Conservation (phyloP, 441 rosid species). For the Aleurites moluccanus region DNA sequence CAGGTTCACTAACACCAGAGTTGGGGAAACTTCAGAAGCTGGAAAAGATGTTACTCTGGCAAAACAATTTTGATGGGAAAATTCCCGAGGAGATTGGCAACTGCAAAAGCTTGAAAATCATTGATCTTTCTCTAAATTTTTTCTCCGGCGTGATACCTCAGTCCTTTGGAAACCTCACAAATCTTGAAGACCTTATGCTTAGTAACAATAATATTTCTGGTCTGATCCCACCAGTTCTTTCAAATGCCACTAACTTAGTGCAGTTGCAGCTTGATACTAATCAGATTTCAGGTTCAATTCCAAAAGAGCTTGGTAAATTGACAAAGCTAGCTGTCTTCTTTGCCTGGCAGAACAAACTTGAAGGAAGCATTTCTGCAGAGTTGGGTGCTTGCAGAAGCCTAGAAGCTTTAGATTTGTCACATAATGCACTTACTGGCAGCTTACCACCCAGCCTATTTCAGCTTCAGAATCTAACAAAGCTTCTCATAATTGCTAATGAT, state of each 20-base stretch:
- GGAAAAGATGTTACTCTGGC: conserved; percentile 77
- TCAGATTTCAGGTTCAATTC: conserved; percentile 82
- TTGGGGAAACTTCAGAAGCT: conserved; percentile 71
- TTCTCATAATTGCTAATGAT: conserved; percentile 74
- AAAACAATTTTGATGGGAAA: conserved; percentile 66
- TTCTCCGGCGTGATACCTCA: conserved; percentile 72
- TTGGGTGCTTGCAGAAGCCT: conserved; percentile 64
- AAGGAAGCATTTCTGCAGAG: conserved; percentile 80
- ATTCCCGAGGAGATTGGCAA: conserved; percentile 87
- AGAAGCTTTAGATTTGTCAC: conserved; percentile 90
- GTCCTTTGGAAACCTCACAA: conserved; percentile 58
- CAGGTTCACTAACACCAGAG: conserved; percentile 72
- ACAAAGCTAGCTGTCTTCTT: conserved; percentile 66
- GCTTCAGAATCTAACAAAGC: conserved; percentile 79
- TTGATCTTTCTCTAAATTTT: conserved; percentile 76
- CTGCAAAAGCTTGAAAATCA: conserved; percentile 58
- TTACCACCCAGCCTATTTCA: conserved; percentile 78
- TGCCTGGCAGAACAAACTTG: conserved; percentile 96
- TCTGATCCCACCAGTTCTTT: conserved; percentile 61
- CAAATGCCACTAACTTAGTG: conserved; percentile 63
- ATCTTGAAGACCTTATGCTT: conserved; percentile 85
- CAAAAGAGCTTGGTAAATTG: conserved; percentile 67
- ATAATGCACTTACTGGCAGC: conserved; percentile 73
- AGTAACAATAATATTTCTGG: conserved; percentile 87
- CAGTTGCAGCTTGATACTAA: conserved; percentile 85